Evolutionary conservation across 208 protist species (phyloP).

Genomic region (Angomonas ambiguus): DNA sequence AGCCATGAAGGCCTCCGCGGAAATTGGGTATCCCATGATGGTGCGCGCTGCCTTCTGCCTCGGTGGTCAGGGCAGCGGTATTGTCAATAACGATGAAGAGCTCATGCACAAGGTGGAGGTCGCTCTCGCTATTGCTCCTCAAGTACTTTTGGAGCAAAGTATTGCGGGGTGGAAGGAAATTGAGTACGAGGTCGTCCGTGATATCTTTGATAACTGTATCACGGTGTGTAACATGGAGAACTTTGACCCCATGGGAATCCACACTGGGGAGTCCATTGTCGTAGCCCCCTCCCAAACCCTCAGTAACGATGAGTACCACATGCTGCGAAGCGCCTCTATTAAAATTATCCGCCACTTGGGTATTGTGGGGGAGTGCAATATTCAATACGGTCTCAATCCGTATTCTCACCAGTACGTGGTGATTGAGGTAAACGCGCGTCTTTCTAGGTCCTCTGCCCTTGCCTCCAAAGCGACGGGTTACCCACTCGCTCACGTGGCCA

Average conservation of each 20-base stretch:
- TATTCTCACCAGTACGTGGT: conserved; percentile 96
- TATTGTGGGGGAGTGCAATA: conserved; percentile 99
- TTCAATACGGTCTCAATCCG: conserved; percentile 98
- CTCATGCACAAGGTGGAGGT: conserved; percentile 76
- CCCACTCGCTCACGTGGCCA: conserved; percentile 97
- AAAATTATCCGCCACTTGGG: conserved; percentile 95
- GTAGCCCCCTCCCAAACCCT: conserved; percentile 98
- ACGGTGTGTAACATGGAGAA: conserved; percentile 99
- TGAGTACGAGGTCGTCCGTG: conserved; percentile 98
- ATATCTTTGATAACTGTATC: conserved; percentile 98
- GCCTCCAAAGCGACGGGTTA: conserved; percentile 99
- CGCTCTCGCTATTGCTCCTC: conserved; percentile 85
- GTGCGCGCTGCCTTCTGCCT: conserved; percentile 97
- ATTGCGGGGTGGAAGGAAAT: conserved; percentile 99
- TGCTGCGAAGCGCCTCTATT: conserved; percentile 93
- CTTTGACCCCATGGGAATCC: conserved; percentile 97
- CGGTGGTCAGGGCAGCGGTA: conserved; percentile 97
- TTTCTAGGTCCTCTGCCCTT: conserved; percentile 95
- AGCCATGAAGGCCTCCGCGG: conserved; percentile 49
- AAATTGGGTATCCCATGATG: conserved; percentile 97
- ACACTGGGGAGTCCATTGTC: conserved; percentile 99
- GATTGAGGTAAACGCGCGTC: conserved; percentile 98
- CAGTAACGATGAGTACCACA: conserved; percentile 97
- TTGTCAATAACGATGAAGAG: conserved; percentile 88
- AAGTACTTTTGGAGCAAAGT: conserved; percentile 97